Evolutionary conservation across 1,284 basidiomycete genomes (phyloP), one percentile per base, ranked within the genome.

Genomic region (Xerocomus cyaneibrunnescens): DNA sequence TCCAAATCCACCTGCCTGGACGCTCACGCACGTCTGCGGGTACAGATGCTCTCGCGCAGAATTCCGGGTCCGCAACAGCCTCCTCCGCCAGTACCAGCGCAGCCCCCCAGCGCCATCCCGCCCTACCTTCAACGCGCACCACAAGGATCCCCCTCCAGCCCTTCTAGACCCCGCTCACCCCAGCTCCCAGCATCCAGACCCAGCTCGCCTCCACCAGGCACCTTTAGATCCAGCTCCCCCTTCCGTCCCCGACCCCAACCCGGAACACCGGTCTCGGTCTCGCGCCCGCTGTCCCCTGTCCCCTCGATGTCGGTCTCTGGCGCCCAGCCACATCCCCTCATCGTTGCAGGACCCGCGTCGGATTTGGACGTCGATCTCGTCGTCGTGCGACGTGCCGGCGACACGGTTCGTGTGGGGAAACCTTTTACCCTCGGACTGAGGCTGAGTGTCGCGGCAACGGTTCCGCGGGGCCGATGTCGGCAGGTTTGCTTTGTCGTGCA

Each of bases 31-130:
- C 17, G 6, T 31, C 28, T 37, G 8, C 17, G 28, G 17, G 0
- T 16, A 17, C 47, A 83, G 80, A 86, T 86, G 76, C 72, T 92
- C 10, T 87, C 87, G 14, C 81, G 89, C 40, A 76, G 82, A 37
- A 85, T 91, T 59, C 84, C 84, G 2, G 70, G 83, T 28, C 71
- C 76, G 6, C 70, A 66, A 13, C 67, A 67, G 4, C 57, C 59
- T 16, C 69, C 60, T 10, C 65, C 57, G 37, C 45, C 52, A 9
- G 22, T 45, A 30, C 37, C 54, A n/a, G 78, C 79, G 44, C 76
- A 78, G 44, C 75, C 83, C 9, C 79, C 75, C 1, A 85, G 86
- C 22, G 87, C 89, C 5, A 70, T 91, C 23, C 89, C 88, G 1
- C 74, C 80, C 7, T 80, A 91, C 64, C 74, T 91, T 17, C 87